Base-by-base conservation (phyloP, 441 rosid species). In the Lepidium campestre region DNA sequence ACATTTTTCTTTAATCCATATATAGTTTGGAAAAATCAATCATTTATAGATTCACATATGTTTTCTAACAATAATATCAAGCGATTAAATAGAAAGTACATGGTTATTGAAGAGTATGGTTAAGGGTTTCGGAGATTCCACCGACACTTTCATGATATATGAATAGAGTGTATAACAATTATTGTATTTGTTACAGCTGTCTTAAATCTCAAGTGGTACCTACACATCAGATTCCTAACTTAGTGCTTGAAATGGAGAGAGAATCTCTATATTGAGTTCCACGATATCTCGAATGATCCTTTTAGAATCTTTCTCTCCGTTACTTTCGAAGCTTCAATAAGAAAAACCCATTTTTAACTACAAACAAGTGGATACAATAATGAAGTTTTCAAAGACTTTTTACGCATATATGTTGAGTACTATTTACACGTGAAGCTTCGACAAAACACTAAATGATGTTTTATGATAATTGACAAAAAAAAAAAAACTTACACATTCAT, bases 181-280 rank as follows among this genome's bases (percentile, higher is more conserved):
- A n/a, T n/a, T n/a, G n/a, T n/a, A n/a, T n/a, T 29, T 13, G 36
- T 49, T 57, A 53, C 71, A 72, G 76, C 71, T 65, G 71, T 72
- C 71, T 40, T 25, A 55, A 65, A 65, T 57, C 61, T 32, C 22
- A 23, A 72, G 29, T 41, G 60, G 61, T 56, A 18, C 50, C 48
- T 48, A 27, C 3, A 63, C 65, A 71, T 37, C 47, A 22, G 27
- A 42, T 27, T 27, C 31, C 0, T 27, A 27, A 27, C 31, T 27
- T 27, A 27, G 31, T n/a, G n/a, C n/a, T n/a, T n/a, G n/a, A 27
- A 27, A 27, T 27, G 31, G 27, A 23, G 31, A 27, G 31, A 27
- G 7, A 27, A 27, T 27, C 0, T 27, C 7, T 27, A 4, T 27
- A 4, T 6, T 27, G 31, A 4, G 31, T 27, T 1, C 27, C 27